These are phyloP conservation scores for Pachysandra terminalis DNA, from an alignment of 164 flowering plant species.

Conservation along the genomic window DNA sequence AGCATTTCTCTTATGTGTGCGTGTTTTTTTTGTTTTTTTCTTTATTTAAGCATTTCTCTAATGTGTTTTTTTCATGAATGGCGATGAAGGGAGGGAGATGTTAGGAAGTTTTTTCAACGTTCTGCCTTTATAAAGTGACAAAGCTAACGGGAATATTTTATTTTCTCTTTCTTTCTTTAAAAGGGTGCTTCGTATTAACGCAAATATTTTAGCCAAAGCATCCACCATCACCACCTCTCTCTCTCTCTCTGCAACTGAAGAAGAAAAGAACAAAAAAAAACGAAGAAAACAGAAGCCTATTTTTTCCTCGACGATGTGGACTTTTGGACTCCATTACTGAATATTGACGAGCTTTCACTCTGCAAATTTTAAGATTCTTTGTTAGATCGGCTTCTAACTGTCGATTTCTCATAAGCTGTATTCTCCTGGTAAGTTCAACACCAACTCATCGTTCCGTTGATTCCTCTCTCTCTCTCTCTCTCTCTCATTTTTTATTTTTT, in stretches of 20 bases:
- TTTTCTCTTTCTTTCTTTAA: too few relatives aligned
- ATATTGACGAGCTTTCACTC: background rate
- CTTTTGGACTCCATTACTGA: background rate
- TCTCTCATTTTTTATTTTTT: too few relatives aligned
- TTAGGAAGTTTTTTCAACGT: too few relatives aligned
- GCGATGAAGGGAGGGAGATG: too few relatives aligned
- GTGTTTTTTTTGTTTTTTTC: too few relatives aligned
- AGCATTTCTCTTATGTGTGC: too few relatives aligned
- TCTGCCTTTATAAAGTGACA: too few relatives aligned
- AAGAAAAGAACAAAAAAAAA: too few relatives aligned
- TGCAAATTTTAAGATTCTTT: background rate
- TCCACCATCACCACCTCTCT: conserved; percentile 14
- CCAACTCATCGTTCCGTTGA: background rate
- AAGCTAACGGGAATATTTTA: too few relatives aligned
- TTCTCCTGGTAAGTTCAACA: conserved; percentile 9
- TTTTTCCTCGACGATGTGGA: background rate
- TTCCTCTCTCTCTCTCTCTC: background rate
- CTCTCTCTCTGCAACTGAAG: too few relatives aligned
- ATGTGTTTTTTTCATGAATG: too few relatives aligned
- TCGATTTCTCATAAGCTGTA: background rate
- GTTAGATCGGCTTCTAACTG: conserved; percentile 1
- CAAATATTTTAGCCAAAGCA: conserved; percentile 24
- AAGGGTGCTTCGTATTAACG: conserved; percentile 33
- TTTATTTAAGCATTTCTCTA: too few relatives aligned
- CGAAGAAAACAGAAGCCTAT: conserved; percentile 8